These are phyloP conservation scores for Pseudocercospora fuligena DNA, from an alignment of 2,329 filamentous ascomycete species.

Conservation along the genomic window DNA sequence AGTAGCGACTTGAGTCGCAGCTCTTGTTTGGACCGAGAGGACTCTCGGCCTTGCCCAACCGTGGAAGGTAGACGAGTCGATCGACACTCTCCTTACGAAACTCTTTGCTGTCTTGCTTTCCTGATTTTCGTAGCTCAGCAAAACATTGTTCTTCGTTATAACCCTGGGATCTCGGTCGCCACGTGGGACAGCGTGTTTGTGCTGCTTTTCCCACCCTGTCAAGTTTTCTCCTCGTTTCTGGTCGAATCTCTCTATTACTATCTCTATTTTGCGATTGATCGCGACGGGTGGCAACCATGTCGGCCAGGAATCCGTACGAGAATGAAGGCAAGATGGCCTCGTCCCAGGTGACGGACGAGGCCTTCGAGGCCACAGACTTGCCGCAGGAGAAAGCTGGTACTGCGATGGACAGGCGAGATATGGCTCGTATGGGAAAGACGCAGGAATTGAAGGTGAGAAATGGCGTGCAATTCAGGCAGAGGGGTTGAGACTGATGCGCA, in stretches of 20 bases:
- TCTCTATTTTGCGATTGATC: not conserved
- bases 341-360: conserved; percentile 23
- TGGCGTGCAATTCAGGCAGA: not conserved
- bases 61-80: conserved; percentile 10
- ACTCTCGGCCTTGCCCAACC: conserved; percentile 8
- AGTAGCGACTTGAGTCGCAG: not conserved
- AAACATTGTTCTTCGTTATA: conserved; percentile 4
- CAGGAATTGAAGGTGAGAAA: conserved; percentile 23
- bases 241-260: not conserved
- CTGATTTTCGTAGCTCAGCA: not conserved
- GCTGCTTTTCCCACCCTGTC: not conserved
- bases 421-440: conserved; percentile 30
- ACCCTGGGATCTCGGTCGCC: conserved; percentile 1
- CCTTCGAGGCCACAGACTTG: conserved; percentile 23
- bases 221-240: not conserved
- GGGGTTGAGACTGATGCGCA: not conserved
- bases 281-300: conserved; percentile 11
- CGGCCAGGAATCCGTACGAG: conserved; percentile 16
- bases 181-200: conserved; percentile 7
- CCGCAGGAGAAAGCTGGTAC: conserved; percentile 32
- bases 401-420: conserved; percentile 26
- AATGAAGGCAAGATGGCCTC: conserved; percentile 20
- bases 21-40: conserved; percentile 6
- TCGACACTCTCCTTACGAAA: conserved; percentile 12
- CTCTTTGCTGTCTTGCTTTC: not conserved